Evolutionary conservation across 225 moss, liverwort and hornwort genomes (phyloP).

Genomic region (Lunularia cruciata): DNA sequence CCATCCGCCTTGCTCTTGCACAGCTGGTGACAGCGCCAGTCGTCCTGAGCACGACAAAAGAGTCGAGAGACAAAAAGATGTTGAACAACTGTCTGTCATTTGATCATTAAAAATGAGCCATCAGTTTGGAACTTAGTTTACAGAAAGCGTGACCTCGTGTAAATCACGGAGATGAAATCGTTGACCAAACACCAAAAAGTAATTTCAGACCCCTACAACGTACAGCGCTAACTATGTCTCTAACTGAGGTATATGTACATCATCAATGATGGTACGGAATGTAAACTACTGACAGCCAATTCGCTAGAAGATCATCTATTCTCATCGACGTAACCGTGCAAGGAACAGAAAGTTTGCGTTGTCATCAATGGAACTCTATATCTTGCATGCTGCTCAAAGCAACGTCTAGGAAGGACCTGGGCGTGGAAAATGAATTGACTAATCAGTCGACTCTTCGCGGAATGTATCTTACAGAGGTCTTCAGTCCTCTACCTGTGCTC

Average conservation of each 20-base stretch:
- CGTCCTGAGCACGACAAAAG: constrained; percentile 1
- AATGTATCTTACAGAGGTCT: constrained; percentile 2
- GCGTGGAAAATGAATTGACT: neutral
- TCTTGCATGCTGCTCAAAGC: neutral
- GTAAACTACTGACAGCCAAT: neutral
- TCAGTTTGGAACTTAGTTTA: neutral
- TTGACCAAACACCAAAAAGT: neutral
- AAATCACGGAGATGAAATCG: constrained; percentile 9
- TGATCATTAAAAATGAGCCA: neutral
- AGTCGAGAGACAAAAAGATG: neutral
- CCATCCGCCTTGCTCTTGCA: constrained; percentile 5
- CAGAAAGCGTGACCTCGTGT: neutral
- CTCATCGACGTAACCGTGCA: too few relatives aligned
- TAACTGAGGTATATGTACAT: constrained; percentile 2
- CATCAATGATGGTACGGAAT: neutral
- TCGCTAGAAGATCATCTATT: neutral
- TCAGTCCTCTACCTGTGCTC: neutral
- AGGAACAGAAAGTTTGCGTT: neutral
- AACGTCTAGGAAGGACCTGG: neutral
- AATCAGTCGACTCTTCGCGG: neutral
- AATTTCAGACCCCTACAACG: neutral
- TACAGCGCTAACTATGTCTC: neutral
- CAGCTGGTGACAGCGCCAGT: neutral
- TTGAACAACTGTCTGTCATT: neutral
- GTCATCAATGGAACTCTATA: neutral